These are phyloP conservation scores for Ceratocystis huliohia DNA, from an alignment of 2,329 filamentous ascomycete genomes.

Conservation along the genomic window DNA sequence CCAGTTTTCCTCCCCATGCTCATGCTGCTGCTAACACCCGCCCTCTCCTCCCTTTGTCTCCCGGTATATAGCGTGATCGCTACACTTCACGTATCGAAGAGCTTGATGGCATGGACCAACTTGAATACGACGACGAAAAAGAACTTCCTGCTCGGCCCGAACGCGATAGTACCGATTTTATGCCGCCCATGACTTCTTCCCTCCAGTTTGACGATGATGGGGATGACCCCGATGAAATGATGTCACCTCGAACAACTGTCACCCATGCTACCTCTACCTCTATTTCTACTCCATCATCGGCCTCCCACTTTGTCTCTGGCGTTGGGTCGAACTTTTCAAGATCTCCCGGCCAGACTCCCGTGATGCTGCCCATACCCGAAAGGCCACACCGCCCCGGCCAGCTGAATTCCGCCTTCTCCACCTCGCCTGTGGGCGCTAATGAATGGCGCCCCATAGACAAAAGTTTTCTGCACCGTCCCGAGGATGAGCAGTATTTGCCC, in stretches of 20 bases:
- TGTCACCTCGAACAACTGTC: slow-evolving; percentile 7
- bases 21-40: background rate
- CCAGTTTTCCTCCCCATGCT: background rate
- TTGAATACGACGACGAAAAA: slow-evolving; percentile 47
- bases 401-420: slow-evolving; percentile 21
- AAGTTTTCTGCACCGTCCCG: slow-evolving; percentile 35
- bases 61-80: slow-evolving; percentile 54
- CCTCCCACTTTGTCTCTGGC: slow-evolving; percentile 8
- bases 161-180: slow-evolving; percentile 32
- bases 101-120: slow-evolving; percentile 56
- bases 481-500: slow-evolving; percentile 51
- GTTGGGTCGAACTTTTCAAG: slow-evolving; percentile 7
- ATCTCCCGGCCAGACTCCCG: background rate
- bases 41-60: background rate
- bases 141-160: slow-evolving; percentile 60
- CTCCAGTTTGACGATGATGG: slow-evolving; percentile 31
- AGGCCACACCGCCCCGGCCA: slow-evolving; percentile 13
- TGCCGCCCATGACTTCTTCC: slow-evolving; percentile 29
- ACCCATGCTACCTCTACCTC: slow-evolving; percentile 7
- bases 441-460: slow-evolving; percentile 22
- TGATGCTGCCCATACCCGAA: slow-evolving; percentile 17
- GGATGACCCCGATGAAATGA: slow-evolving; percentile 29
- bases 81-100: slow-evolving; percentile 86
- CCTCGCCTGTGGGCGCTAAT: slow-evolving; percentile 27
- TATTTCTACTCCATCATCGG: background rate